A percentile compares a stretch with the other conserved stretches of the same genome.
These are phyloP conservation scores for Dendrobium chrysotoxum DNA, from an alignment of 106 monocot genomes.

Conservation along the genomic window DNA sequence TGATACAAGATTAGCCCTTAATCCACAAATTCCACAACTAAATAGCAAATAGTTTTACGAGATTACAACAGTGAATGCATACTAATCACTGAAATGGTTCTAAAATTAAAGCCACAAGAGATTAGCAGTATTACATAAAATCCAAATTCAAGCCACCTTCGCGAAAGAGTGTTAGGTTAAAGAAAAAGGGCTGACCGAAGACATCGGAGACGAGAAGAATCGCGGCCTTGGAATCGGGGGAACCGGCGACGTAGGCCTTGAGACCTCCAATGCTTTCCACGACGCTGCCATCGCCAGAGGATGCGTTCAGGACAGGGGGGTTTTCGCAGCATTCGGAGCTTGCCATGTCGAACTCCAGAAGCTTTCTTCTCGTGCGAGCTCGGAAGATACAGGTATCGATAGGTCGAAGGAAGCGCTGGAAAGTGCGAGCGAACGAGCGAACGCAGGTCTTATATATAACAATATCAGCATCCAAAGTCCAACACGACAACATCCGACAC, in stretches of 20 bases:
- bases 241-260: conserved; percentile 47
- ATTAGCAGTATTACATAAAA: neutral
- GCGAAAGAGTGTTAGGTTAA: neutral
- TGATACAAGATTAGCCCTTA: too few relatives aligned
- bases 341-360: conserved; percentile 17
- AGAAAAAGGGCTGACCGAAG: conserved; percentile 22
- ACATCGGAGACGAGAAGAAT: conserved; percentile 46
- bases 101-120: neutral
- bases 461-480: too few relatives aligned
- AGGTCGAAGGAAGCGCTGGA: too few relatives aligned
- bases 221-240: conserved; percentile 33
- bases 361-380: neutral
- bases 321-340: conserved; percentile 32
- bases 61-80: neutral
- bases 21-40: neutral
- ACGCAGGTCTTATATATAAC: too few relatives aligned
- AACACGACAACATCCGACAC: too few relatives aligned
- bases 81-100: neutral
- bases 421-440: too few relatives aligned
- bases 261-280: conserved; percentile 48
- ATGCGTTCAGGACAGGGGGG: conserved; percentile 17
- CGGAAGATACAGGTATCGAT: neutral
- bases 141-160: neutral
- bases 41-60: neutral
- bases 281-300: conserved; percentile 23